A percentile compares a stretch with the other conserved stretches of the same genome.
These are phyloP conservation scores for Clitopilus passeckerianus DNA, from an alignment of 768 basidiomycete species.

Conservation along the genomic window DNA sequence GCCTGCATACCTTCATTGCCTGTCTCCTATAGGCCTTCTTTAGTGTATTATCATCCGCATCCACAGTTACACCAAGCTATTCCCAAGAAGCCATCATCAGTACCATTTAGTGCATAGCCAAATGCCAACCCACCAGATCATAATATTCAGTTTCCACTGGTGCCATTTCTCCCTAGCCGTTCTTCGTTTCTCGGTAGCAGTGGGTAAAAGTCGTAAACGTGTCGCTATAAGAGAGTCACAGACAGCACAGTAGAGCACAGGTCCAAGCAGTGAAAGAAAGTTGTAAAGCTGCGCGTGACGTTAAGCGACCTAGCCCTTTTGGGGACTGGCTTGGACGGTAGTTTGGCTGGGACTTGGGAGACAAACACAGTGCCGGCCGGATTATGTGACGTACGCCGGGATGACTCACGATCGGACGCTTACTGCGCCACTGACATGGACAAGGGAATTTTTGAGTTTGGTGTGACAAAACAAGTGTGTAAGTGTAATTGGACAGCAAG, in stretches of 20 bases:
- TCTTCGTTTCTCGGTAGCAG: neutral
- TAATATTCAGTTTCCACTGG: conserved; percentile 91
- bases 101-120: neutral
- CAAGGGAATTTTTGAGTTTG: neutral
- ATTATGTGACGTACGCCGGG: neutral
- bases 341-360: neutral
- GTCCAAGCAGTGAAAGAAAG: neutral
- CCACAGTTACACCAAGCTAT: conserved; percentile 67
- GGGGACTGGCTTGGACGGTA: neutral
- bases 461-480: neutral
- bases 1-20: conserved; percentile 75
- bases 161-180: conserved; percentile 42
- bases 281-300: neutral
- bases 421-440: neutral
- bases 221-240: neutral
- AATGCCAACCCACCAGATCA: conserved; percentile 59
- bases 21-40: conserved; percentile 96
- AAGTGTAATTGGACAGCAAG: neutral
- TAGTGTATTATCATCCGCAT: conserved; percentile 74
- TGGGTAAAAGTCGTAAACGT: neutral
- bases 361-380: neutral
- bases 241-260: neutral
- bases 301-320: neutral
- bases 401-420: neutral
- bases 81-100: conserved; percentile 2